Conservation (phyloP, 2,329 filamentous ascomycete species). For the Graphilbum fragrans region DNA sequence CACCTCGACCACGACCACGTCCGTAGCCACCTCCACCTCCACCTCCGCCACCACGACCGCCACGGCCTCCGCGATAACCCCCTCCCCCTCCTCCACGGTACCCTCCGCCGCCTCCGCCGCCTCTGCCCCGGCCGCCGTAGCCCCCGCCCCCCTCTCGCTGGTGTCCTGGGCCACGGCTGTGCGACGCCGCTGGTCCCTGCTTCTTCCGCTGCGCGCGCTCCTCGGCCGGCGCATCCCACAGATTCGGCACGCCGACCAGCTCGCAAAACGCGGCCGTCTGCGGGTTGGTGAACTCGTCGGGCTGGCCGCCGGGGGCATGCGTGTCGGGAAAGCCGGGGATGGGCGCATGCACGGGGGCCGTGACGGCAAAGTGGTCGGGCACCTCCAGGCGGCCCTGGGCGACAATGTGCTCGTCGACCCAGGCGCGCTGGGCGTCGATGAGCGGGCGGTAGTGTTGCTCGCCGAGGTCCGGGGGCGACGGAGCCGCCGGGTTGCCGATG, state of each 20-base stretch:
- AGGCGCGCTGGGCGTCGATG: constrained; percentile 60
- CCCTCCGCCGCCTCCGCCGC: constrained; percentile 24
- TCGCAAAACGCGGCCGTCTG: constrained; percentile 77
- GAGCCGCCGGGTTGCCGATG: constrained; percentile 43
- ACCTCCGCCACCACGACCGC: constrained; percentile 19
- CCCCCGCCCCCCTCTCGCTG: constrained; percentile 18
- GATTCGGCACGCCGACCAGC: constrained; percentile 64
- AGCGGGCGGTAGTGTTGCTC: constrained; percentile 54
- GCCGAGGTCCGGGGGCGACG: constrained; percentile 48
- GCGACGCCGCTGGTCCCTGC: constrained; percentile 40
- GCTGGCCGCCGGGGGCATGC: constrained; percentile 37
- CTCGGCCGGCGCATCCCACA: constrained; percentile 60
- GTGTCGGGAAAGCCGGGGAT: constrained; percentile 30
- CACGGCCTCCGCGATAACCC: constrained; percentile 23
- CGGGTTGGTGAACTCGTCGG: constrained; percentile 72
- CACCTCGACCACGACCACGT: constrained; percentile 14
- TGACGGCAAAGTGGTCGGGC: constrained; percentile 65
- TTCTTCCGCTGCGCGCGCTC: constrained; percentile 49
- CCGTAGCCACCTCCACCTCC: constrained; percentile 17
- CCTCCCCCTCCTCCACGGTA: constrained; percentile 23
- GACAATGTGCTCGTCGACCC: constrained; percentile 71
- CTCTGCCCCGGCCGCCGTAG: constrained; percentile 22
- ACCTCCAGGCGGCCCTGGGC: constrained; percentile 48
- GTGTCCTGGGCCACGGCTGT: constrained; percentile 13
- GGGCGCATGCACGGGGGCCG: constrained; percentile 59